Conservation (phyloP, 768 basidiomycete genomes). For the Xerocomus potaroensis region DNA sequence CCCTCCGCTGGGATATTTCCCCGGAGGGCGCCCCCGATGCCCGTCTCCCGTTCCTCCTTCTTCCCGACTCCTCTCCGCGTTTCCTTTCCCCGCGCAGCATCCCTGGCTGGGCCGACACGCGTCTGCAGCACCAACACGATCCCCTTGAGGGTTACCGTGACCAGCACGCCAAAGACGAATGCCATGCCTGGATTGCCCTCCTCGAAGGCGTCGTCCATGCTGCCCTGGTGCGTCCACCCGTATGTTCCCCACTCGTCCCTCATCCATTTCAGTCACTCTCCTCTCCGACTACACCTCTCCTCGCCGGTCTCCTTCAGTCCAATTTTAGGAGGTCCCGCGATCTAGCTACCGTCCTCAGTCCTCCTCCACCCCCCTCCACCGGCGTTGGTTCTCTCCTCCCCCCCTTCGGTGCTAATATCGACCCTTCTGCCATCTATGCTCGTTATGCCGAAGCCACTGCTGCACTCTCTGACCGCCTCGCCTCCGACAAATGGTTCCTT, state of each 20-base stretch:
- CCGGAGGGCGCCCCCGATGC: conserved; percentile 66
- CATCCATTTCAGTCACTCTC: conserved; percentile 40
- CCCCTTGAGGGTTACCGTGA: conserved; percentile 67
- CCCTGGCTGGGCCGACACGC: conserved; percentile 68
- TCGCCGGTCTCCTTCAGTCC: conserved; percentile 41
- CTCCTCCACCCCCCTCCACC: conserved; percentile 66
- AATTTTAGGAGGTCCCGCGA: conserved; percentile 21
- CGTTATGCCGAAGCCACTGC: conserved; percentile 69
- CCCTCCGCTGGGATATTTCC: conserved; percentile 63
- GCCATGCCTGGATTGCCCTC: conserved; percentile 76
- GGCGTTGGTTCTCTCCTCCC: conserved; percentile 66
- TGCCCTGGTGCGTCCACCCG: conserved; percentile 51
- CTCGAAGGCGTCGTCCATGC: conserved; percentile 76
- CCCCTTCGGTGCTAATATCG: conserved; percentile 53
- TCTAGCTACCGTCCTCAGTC: conserved; percentile 51
- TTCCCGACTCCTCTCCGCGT: conserved; percentile 43
- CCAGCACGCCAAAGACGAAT: conserved; percentile 60
- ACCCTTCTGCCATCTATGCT: conserved; percentile 44
- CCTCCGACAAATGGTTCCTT: conserved; percentile 78
- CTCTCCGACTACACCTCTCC: conserved; percentile 41
- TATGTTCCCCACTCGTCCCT: conserved; percentile 1
- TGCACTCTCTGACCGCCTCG: conserved; percentile 71
- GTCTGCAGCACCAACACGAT: conserved; percentile 37
- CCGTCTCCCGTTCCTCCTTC: conserved; percentile 66
- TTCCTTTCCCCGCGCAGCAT: conserved; percentile 66